Evolutionary conservation across 2,329 filamentous ascomycete species (phyloP), one percentile per base, ranked within the genome.

Genomic region (Botrytis hyacinthi): DNA sequence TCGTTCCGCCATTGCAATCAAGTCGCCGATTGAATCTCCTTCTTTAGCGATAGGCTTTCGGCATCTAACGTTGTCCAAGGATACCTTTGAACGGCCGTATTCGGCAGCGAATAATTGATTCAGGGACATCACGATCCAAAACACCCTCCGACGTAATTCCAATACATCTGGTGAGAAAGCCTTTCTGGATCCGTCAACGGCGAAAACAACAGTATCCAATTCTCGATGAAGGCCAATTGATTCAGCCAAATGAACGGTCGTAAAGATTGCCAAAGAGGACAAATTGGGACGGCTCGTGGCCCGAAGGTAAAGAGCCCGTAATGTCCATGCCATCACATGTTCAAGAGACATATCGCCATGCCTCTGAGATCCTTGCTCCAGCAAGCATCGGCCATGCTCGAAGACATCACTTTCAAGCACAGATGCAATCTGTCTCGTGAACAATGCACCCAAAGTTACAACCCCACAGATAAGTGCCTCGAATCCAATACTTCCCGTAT

Each of bases 391-490:
- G 8, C 75, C 78, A 59, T 79, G 75, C 57, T 76, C 74, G 9
- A 76, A 71, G 7, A 80, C 76, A 69, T 81, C 77, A 48, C 73
- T 74, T 73, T 83, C 82, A 4, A 74, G 60, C 16, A 72, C 51
- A 42, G 57, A 71, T 29, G 76, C 76, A 46, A 76, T 70, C 5
- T 71, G 69, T 20, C 76, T 70, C 3, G 76, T 79, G 61, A 83
- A 83, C 20, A 81, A 76, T 22, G 81, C 81, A 22, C 80, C 81
- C 20, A 83, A 71, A 9, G 78, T 79, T 40, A 82, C 73, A 4
- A 83, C 78, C 4, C 80, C 80, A 69, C 79, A 79, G 14, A 81
- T 76, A 10, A 80, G 65, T 18, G 81, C 81, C 68, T 82, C 81
- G 61, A 73, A 84, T 80, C 71, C 81, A 79, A 59, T 77, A 63